Percentiles rank a stretch among this genome's conserved stretches.
phyloP scores from a whole-genome alignment of 2,329 filamentous ascomycete species.

The Aspergillus japonicus region DNA sequence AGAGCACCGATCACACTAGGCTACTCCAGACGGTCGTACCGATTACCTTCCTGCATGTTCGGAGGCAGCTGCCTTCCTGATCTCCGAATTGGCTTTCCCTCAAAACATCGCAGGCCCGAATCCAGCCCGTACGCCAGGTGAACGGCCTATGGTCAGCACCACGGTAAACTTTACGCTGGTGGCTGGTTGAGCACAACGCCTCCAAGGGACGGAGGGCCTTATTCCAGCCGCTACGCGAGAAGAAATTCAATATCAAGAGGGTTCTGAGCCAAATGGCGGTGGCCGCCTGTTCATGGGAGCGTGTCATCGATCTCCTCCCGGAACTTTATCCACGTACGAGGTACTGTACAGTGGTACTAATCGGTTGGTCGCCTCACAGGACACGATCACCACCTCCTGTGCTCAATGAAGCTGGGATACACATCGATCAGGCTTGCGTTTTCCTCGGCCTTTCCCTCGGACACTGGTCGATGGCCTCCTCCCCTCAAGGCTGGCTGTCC shows the following conservation, averaged over 20 bases:
- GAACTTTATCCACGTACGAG: no score
- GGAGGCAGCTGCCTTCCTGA: conserved; percentile 74
- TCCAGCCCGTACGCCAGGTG: conserved; percentile 57
- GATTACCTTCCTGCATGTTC: conserved; percentile 69
- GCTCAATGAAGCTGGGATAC: no score
- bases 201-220: no score
- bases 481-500: no score
- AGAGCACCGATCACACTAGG: conserved; percentile 52
- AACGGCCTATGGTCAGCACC: no score
- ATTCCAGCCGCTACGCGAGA: conserved; percentile 21
- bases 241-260: conserved; percentile 40
- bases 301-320: no score
- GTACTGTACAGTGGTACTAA: conserved; percentile 58
- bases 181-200: conserved; percentile 30
- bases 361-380: no score
- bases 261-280: conserved; percentile 59
- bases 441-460: no score
- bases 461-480: no score
- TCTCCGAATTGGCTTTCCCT: conserved; percentile 65
- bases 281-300: conserved; percentile 79
- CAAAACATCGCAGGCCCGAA: conserved; percentile 73
- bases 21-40: conserved; percentile 65
- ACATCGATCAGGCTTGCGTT: no score
- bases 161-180: conserved; percentile 34
- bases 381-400: no score